Percentiles rank a stretch among this genome's conserved stretches.
Conservation (phyloP, 2,329 filamentous ascomycete species). For the Mariannaea elegans region DNA sequence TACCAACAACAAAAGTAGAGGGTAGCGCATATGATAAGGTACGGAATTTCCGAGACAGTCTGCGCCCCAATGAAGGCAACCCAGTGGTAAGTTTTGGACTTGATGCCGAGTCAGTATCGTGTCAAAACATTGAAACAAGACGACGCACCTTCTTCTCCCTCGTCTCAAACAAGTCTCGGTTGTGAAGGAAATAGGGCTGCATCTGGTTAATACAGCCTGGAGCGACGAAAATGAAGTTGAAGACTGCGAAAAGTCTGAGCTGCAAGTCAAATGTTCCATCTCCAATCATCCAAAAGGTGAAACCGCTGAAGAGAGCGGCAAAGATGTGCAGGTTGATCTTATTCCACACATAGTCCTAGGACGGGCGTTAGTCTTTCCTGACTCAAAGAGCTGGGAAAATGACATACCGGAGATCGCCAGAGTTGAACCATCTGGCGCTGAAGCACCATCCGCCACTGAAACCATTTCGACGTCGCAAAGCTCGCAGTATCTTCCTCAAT, state of each 20-base stretch:
- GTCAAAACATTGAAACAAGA: background rate
- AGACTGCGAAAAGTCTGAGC: constrained; percentile 56
- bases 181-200: constrained; percentile 58
- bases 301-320: constrained; percentile 57
- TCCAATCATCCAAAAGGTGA: constrained; percentile 59
- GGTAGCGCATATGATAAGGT: constrained; percentile 47
- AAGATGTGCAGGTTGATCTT: constrained; percentile 52
- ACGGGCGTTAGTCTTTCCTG: background rate
- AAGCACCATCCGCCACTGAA: constrained; percentile 48
- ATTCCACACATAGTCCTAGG: constrained; percentile 40
- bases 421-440: constrained; percentile 37
- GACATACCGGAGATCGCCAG: constrained; percentile 35
- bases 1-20: constrained; percentile 61
- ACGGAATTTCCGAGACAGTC: constrained; percentile 51
- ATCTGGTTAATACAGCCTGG: constrained; percentile 48
- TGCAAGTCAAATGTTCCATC: constrained; percentile 51
- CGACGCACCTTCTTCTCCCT: constrained; percentile 54
- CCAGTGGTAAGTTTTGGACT: constrained; percentile 59
- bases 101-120: background rate
- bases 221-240: constrained; percentile 63
- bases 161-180: constrained; percentile 57
- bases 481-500: constrained; percentile 47
- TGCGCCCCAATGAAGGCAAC: constrained; percentile 60
- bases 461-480: constrained; percentile 50
- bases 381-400: accelerated